A percentile compares a stretch with the other conserved stretches of the same genome.
These are phyloP conservation scores for Ustilago loliicola DNA, from an alignment of 1,284 basidiomycete genomes.

Conservation along the genomic window DNA sequence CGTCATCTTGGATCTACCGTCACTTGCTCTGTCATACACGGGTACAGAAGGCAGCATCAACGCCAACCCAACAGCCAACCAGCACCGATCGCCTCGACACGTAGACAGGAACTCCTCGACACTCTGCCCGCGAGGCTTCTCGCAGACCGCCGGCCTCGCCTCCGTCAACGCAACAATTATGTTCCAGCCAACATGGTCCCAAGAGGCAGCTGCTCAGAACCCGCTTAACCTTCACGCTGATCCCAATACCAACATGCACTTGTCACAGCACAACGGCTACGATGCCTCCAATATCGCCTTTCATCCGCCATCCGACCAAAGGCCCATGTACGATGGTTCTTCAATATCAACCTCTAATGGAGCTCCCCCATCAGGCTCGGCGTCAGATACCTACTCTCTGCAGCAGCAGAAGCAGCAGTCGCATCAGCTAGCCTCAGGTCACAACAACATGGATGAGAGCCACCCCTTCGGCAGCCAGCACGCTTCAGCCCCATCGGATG, in stretches of 20 bases:
- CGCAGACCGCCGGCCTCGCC: neutral
- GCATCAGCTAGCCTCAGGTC: neutral
- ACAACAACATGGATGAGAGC: neutral
- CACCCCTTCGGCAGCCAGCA: neutral
- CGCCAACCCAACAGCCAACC: neutral
- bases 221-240: constrained; percentile 18
- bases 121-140: neutral
- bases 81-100: neutral
- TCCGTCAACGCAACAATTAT: constrained; percentile 18
- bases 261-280: constrained; percentile 16
- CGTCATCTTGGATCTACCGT: neutral
- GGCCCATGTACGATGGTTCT: constrained; percentile 19
- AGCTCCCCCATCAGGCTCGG: constrained; percentile 16
- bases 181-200: constrained; percentile 53
- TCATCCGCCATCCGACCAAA: constrained; percentile 12
- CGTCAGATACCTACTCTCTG: constrained; percentile 18
- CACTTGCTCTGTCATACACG: neutral
- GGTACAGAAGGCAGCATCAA: neutral
- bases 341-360: constrained; percentile 10
- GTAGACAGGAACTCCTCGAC: neutral
- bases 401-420: constrained; percentile 15
- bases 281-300: constrained; percentile 12
- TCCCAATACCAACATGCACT: constrained; percentile 14
- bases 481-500: constrained; percentile 3
- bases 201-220: constrained; percentile 26